Evolutionary conservation across 164 flowering plant species (phyloP).

Genomic region (Buxus sempervirens): DNA sequence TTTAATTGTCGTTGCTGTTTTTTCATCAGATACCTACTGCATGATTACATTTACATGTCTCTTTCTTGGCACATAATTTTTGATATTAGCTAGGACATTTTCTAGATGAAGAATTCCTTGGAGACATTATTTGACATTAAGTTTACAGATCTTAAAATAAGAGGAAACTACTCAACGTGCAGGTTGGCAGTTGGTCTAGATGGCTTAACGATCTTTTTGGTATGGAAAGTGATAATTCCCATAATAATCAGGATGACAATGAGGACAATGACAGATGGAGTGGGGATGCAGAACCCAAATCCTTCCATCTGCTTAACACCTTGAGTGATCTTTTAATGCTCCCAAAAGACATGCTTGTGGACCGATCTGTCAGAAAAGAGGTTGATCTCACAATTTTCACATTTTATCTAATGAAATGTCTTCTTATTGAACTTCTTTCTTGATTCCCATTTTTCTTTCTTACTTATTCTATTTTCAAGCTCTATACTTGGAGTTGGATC

Average conservation of each 20-base stretch:
- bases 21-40: neutral
- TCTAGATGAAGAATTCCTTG: too few relatives aligned
- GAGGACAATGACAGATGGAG: constrained; percentile 35
- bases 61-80: too few relatives aligned
- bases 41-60: too few relatives aligned
- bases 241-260: constrained; percentile 16
- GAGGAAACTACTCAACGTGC: constrained; percentile 18
- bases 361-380: constrained; percentile 79
- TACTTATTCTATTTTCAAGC: too few relatives aligned
- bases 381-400: constrained; percentile 37
- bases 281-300: constrained; percentile 39
- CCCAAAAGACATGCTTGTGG: constrained; percentile 95
- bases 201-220: constrained; percentile 70
- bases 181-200: constrained; percentile 97
- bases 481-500: too few relatives aligned
- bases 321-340: constrained; percentile 98
- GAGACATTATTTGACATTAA: neutral
- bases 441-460: neutral
- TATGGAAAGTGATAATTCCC: constrained; percentile 44
- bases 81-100: too few relatives aligned
- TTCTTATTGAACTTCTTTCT: too few relatives aligned
- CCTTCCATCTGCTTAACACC: constrained; percentile 65
- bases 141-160: too few relatives aligned
- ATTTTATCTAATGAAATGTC: too few relatives aligned
- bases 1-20: neutral